These are phyloP conservation scores for Fragilaria crotonensis DNA, from an alignment of 108 stramenopile species.

Conservation along the genomic window DNA sequence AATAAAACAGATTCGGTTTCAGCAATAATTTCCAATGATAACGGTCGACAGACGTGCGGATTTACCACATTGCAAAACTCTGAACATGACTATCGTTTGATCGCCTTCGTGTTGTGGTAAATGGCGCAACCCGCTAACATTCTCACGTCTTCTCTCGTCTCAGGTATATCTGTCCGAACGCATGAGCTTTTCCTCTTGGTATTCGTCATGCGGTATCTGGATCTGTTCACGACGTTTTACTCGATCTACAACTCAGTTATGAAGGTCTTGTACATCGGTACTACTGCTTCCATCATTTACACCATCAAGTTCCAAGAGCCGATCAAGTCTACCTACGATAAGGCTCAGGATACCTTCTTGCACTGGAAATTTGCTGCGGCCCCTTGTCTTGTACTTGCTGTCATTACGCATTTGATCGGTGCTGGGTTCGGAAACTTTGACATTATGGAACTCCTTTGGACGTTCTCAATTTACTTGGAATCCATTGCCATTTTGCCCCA, in stretches of 20 bases:
- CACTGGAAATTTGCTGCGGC: conserved; percentile 94
- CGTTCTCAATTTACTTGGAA: conserved; percentile 95
- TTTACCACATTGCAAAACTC: no score
- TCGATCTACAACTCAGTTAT: conserved; percentile 94
- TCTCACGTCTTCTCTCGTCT: background rate
- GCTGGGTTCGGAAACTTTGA: conserved; percentile 37
- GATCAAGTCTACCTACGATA: conserved; percentile 93
- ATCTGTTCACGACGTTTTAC: conserved; percentile 87
- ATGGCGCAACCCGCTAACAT: no score
- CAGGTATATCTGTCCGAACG: conserved; percentile 95
- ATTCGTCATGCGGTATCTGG: conserved; percentile 89
- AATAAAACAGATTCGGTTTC: no score
- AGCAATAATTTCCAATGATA: background rate
- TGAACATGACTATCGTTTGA: no score
- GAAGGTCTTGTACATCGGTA: conserved; percentile 94
- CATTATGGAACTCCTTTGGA: conserved; percentile 87
- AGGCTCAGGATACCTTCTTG: conserved; percentile 94
- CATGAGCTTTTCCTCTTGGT: conserved; percentile 98
- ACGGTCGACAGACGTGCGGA: no score
- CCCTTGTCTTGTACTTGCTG: conserved; percentile 83
- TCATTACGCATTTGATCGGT: conserved; percentile 68
- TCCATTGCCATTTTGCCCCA: conserved; percentile 95
- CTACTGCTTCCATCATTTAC: conserved; percentile 91
- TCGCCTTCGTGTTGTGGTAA: no score
- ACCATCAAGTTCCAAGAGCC: conserved; percentile 87